Conservation (phyloP, 164 flowering plant genomes). For the Magnolia kwangsiensis region DNA sequence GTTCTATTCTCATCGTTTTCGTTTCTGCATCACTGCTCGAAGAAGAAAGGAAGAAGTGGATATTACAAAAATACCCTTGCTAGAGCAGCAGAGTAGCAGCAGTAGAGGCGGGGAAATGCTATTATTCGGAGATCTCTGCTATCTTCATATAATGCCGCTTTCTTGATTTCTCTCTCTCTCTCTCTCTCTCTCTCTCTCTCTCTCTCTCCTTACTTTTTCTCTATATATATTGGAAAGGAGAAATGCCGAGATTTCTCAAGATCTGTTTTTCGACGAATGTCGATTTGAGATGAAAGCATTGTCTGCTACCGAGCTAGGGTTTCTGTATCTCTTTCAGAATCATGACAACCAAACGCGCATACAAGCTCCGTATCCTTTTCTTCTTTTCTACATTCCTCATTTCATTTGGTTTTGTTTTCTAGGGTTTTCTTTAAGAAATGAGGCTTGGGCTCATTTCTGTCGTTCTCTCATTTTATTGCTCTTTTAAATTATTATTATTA, state of each 20-base stretch:
- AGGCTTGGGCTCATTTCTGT: not conserved
- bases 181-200: no score
- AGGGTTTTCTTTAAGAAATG: not conserved
- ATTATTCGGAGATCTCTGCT: not conserved
- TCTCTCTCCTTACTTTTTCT: not conserved
- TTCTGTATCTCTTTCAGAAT: not conserved
- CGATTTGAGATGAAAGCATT: constrained; percentile 1
- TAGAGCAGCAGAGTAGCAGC: not conserved
- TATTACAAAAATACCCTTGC: not conserved
- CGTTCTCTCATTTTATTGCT: not conserved
- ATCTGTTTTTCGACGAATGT: constrained; percentile 8
- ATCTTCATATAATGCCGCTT: no score
- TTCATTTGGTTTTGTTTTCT: not conserved
- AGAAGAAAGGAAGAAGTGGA: not conserved
- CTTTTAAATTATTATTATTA: no score
- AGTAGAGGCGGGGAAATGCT: not conserved
- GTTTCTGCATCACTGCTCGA: not conserved
- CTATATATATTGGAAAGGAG: not conserved
- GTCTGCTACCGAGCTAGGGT: constrained; percentile 4
- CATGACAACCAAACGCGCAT: constrained; percentile 80
- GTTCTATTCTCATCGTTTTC: not conserved
- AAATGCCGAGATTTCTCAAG: constrained; percentile 12
- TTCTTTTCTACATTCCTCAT: not conserved
- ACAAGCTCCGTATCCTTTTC: constrained; percentile 87
- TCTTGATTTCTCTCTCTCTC: not conserved